These are phyloP conservation scores for Fusarium poae DNA, from an alignment of 2,329 filamentous ascomycete species.

Conservation along the genomic window DNA sequence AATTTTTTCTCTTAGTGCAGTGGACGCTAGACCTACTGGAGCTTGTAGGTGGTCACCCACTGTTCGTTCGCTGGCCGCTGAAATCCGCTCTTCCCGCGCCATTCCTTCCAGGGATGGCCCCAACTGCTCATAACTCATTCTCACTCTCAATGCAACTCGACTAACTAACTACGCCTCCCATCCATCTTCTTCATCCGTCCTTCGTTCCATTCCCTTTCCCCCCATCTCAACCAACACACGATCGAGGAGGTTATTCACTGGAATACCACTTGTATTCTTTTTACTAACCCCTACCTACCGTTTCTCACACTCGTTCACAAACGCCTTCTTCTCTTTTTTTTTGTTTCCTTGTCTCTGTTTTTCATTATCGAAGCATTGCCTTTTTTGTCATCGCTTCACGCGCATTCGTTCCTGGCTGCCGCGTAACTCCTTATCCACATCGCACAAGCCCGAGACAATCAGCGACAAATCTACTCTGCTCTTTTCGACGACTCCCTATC, in stretches of 20 bases:
- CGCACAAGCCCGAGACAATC: constrained; percentile 37
- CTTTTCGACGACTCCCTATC: constrained; percentile 24
- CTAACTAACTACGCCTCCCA: constrained; percentile 6
- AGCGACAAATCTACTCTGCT: constrained; percentile 30
- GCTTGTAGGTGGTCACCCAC: neutral
- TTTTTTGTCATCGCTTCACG: constrained; percentile 13
- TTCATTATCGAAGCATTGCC: neutral
- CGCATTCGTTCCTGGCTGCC: constrained; percentile 28
- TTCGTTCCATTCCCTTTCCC: constrained; percentile 25
- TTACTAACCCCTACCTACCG: constrained; percentile 17
- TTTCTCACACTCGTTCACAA: constrained; percentile 37
- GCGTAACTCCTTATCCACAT: constrained; percentile 37
- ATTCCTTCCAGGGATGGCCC: constrained; percentile 14
- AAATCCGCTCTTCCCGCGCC: constrained; percentile 38
- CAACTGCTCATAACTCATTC: constrained; percentile 18
- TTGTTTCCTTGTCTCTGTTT: constrained; percentile 7
- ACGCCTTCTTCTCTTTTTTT: constrained; percentile 1
- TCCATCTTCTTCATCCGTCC: constrained; percentile 34
- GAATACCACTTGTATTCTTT: constrained; percentile 24
- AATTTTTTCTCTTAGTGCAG: constrained; percentile 28
- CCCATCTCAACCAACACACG: constrained; percentile 25
- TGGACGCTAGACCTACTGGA: constrained; percentile 1
- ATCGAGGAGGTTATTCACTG: constrained; percentile 25
- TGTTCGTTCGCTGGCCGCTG: constrained; percentile 16
- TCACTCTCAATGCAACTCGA: constrained; percentile 7